Conservation (phyloP, 2,329 filamentous ascomycete species). For the Trichoderma semiorbis region DNA sequence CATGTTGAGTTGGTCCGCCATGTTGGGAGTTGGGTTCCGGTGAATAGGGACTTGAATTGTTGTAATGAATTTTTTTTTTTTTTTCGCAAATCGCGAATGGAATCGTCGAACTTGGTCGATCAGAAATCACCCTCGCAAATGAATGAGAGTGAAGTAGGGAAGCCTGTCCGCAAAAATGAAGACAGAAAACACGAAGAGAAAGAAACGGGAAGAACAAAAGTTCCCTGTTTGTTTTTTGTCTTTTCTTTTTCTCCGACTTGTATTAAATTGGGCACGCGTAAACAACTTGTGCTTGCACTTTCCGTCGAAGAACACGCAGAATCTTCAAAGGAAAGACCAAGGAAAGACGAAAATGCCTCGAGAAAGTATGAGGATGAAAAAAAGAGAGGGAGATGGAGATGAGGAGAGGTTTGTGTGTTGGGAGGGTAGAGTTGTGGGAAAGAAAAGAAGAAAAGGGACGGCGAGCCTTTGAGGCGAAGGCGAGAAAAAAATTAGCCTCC, state of each 20-base stretch:
- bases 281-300: conserved; percentile 31
- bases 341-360: conserved; percentile 36
- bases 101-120: conserved; percentile 19
- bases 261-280: conserved; percentile 30
- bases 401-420: conserved; percentile 31
- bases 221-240: conserved; percentile 25
- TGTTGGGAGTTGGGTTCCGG: conserved; percentile 44
- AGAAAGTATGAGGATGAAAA: conserved; percentile 29
- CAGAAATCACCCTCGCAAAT: conserved; percentile 30
- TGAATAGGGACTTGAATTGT: conserved; percentile 19
- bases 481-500: conserved; percentile 21
- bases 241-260: conserved; percentile 33
- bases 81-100: background rate
- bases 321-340: conserved; percentile 48
- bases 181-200: conserved; percentile 33
- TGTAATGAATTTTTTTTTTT: background rate
- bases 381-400: conserved; percentile 30
- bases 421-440: conserved; percentile 27
- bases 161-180: conserved; percentile 29
- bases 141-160: conserved; percentile 28
- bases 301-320: conserved; percentile 43
- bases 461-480: conserved; percentile 21
- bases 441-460: conserved; percentile 29
- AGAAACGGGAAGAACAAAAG: conserved; percentile 33
- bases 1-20: conserved; percentile 86